Base-by-base conservation (phyloP, 2,329 filamentous ascomycete genomes). In the Exophiala xenobiotica region DNA sequence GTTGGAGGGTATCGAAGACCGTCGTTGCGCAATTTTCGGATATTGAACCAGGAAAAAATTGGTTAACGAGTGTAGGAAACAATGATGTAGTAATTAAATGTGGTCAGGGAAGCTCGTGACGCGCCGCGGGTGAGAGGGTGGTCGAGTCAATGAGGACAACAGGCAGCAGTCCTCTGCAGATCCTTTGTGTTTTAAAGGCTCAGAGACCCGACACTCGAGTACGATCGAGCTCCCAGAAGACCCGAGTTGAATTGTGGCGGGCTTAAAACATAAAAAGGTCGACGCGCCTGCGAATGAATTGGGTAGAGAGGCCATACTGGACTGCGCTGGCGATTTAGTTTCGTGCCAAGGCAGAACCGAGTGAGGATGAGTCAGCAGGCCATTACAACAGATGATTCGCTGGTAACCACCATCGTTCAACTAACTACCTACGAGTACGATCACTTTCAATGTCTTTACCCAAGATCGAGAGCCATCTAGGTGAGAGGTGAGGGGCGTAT, bases 21-120 rank as follows among this genome's bases (percentile, higher is more conserved):
- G 57, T 60, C 57, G 47, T 47, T 50, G 56, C 46, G 57, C 57
- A 51, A 58, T 58, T 22, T 45, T 58, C 27, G 52, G 26, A 46
- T 24, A 12, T 27, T 8, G 23, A 38, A 23, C 29, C 18, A 14
- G 20, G 9, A 27, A 16, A 27, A 42, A 46, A 4, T 16, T 20
- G 12, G 23, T 44, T 26, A 54, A 51, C 12, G 39, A 42, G 46
- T 22, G 37, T 33, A 35, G 14, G 31, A 51, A 57, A 9, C 11
- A 44, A 49, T 20, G 18, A 12, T 14, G 9, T 29, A 43, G 20
- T n/a, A 43, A 46, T 42, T 20, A 22, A 56, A 38, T 19, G 29
- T 43, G 41, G 35, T 35, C 27, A 27, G 35, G 31, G 41, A 49
- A 51, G 44, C 47, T 52, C 49, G 53, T 53, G 54, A 57, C 54